Evolutionary conservation across 352 stramenopile genomes (phyloP), one percentile per base, ranked within the genome.

Genomic region (Blastocystis sp.): DNA sequence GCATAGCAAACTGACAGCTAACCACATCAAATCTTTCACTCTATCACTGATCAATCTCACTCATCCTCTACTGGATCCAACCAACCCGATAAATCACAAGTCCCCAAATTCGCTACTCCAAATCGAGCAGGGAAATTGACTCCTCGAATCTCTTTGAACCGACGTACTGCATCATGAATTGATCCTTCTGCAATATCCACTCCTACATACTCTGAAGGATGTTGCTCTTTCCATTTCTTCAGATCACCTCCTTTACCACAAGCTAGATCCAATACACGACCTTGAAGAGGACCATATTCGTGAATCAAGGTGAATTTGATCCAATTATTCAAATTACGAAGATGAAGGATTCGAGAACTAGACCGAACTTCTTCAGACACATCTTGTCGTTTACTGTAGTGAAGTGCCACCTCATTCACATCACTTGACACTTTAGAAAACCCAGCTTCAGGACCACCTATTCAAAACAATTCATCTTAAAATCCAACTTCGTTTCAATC

Each of bases 221-320:
- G 51, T n/a, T 86, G 75, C 61, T 86, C 75, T 35, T 56, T 86
- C 75, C 75, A 86, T 35, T 86, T 86, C 61, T 75, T 73, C 21
- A 86, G 39, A 58, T 86, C 75, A 27, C 75, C 75, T 78, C 75
- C 75, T 35, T 86, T 86, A 0, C 75, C 75, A 75, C 75, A 86
- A 19, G 75, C 75, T 4, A 86, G 39, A 77, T 86, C 75, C 57
- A 86, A 32, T 9, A 86, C 75, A 7, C 69, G 39, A 59, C 46
- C 65, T 1, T 46, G 24, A 14, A 21, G 1, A 21, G 27, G 69
- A 39, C 57, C 35, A 35, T 86, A 75, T 12, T 86, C 57, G 37
- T 59, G 37, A 54, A 86, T 86, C 19, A 75, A 52, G 54, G 32
- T 59, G 21, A 58, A 51, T 49, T 86, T 86, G 37, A 86, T 77